Conservation (phyloP, 306 rosid genomes). For the Malus sylvestris region DNA sequence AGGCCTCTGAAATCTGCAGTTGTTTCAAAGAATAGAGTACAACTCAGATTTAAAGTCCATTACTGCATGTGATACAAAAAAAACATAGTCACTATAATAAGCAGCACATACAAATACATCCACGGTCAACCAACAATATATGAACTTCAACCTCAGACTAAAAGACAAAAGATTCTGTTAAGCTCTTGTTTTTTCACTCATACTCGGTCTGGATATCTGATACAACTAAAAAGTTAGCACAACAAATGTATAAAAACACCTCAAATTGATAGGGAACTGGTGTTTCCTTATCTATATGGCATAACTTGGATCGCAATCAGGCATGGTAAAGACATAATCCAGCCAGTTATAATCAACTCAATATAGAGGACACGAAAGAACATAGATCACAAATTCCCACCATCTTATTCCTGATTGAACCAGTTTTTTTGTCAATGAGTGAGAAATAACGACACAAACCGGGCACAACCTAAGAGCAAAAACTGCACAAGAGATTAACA, state of each 20-base stretch:
- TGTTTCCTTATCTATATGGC: background rate
- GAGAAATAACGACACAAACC: background rate
- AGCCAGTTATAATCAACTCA: background rate
- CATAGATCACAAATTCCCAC: background rate
- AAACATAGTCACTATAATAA: background rate
- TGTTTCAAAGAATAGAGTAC: background rate
- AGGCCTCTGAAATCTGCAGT: conserved; percentile 74
- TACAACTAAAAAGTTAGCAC: background rate
- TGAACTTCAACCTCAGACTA: background rate
- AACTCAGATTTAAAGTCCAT: background rate
- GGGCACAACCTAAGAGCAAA: background rate
- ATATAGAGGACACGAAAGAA: background rate
- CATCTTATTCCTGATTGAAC: background rate
- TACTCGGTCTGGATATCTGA: background rate
- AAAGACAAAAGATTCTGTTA: background rate
- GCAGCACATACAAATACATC: background rate
- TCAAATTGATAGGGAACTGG: background rate
- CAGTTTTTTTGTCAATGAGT: background rate
- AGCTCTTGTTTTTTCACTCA: background rate
- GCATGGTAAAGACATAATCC: background rate
- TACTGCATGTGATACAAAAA: background rate
- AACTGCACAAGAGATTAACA: background rate
- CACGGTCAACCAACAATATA: background rate
- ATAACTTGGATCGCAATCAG: background rate
- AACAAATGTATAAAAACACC: background rate